These are phyloP conservation scores for Xylariaceae sp. DNA, from an alignment of 2,329 filamentous ascomycete genomes.

Conservation along the genomic window DNA sequence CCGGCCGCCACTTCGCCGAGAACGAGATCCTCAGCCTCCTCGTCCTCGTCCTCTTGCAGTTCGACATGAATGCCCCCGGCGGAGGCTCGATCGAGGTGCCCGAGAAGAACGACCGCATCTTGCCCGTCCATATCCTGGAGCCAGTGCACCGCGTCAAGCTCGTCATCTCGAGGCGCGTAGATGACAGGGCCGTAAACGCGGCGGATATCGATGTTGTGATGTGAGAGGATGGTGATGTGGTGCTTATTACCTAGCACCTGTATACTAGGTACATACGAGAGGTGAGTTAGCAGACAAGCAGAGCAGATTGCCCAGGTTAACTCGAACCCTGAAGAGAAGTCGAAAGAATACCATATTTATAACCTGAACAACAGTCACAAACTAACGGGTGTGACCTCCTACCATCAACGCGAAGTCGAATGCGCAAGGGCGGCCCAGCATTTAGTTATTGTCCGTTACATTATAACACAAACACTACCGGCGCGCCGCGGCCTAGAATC, in stretches of 20 bases:
- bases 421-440: no score
- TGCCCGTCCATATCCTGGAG: constrained; percentile 38
- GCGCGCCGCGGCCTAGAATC: no score
- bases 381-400: no score
- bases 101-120: constrained; percentile 34
- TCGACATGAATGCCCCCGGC: constrained; percentile 31
- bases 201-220: constrained; percentile 19
- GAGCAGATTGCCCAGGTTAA: no score
- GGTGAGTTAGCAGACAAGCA: no score
- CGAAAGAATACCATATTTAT: no score
- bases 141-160: constrained; percentile 31
- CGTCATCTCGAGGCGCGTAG: constrained; percentile 24
- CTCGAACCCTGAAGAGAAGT: no score
- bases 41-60: constrained; percentile 37
- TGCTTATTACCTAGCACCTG: background rate
- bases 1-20: constrained; percentile 44
- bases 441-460: no score
- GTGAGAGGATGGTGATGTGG: background rate
- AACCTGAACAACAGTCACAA: no score
- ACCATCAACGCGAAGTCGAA: no score
- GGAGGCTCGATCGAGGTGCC: constrained; percentile 32
- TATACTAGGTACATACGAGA: no score
- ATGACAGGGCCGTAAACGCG: background rate
- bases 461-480: no score
- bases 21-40: constrained; percentile 42